Evolutionary conservation across 257 asterid genomes (phyloP).

Genomic region (Forsythia suspensa): DNA sequence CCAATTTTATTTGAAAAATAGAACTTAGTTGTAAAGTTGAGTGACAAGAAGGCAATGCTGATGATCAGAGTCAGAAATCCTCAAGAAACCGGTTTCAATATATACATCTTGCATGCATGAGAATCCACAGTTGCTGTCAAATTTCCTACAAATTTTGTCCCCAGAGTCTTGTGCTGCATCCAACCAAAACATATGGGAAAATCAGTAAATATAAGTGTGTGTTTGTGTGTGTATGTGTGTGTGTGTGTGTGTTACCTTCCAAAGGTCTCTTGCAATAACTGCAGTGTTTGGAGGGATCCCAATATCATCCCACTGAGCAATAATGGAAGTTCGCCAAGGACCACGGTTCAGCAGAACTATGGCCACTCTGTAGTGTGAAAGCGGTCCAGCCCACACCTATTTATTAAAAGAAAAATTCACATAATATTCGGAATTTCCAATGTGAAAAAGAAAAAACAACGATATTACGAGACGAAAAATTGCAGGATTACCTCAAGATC

Average conservation of each 20-base stretch:
- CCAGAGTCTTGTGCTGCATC: slow-evolving; percentile 68
- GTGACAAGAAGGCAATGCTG: background rate
- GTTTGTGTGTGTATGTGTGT: background rate
- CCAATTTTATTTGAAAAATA: background rate
- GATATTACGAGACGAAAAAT: background rate
- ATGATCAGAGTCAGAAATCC: background rate
- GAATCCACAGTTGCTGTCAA: slow-evolving; percentile 62
- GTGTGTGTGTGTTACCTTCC: slow-evolving; percentile 52
- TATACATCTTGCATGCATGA: slow-evolving; percentile 82
- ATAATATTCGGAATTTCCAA: background rate
- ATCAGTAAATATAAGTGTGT: background rate
- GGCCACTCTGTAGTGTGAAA: slow-evolving; percentile 64
- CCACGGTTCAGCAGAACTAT: slow-evolving; percentile 75
- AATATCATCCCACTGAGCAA: slow-evolving; percentile 83
- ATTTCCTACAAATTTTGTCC: slow-evolving; percentile 54
- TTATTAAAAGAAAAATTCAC: background rate
- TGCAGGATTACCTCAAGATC: slow-evolving; percentile 60
- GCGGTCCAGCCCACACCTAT: slow-evolving; percentile 94
- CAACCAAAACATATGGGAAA: background rate
- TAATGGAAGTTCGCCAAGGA: slow-evolving; percentile 22
- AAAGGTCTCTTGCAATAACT: slow-evolving; percentile 66
- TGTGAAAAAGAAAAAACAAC: background rate
- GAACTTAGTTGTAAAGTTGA: background rate
- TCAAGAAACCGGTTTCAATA: slow-evolving; percentile 58
- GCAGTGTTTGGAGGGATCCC: slow-evolving; percentile 55